A percentile compares a stretch with the other conserved stretches of the same genome.
phyloP scores from a whole-genome alignment of 116 monocot genomes.

The Papilionanthe hybrid region DNA sequence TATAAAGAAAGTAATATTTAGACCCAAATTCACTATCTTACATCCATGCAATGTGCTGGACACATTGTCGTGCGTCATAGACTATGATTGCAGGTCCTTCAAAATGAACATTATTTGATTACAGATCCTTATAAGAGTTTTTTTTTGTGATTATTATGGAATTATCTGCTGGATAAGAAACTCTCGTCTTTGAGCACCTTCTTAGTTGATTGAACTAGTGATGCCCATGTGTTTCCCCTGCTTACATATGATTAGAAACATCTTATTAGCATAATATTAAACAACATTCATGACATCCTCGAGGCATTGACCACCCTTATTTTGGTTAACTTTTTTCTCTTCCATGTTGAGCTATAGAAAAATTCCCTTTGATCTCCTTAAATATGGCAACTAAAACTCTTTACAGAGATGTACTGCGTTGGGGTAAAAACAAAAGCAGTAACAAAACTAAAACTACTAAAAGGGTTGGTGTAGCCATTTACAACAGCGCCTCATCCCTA shows the following conservation, averaged over 20 bases:
- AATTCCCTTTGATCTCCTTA: too few species aligned
- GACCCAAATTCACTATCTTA: too few species aligned
- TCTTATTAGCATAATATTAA: background rate
- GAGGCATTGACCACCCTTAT: background rate
- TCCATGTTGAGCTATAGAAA: background rate
- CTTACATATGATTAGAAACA: background rate
- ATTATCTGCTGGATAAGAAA: background rate
- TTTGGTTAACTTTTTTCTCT: background rate
- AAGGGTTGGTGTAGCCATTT: conserved; percentile 84
- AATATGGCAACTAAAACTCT: background rate
- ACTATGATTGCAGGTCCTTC: background rate
- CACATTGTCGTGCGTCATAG: too few species aligned
- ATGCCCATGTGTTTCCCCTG: background rate
- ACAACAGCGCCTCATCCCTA: conserved; percentile 91
- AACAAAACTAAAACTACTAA: conserved; percentile 81
- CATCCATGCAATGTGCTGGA: too few species aligned
- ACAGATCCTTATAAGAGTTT: background rate
- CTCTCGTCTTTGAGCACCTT: background rate
- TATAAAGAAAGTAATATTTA: too few species aligned
- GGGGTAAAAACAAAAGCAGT: conserved; percentile 87
- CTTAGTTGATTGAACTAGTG: background rate
- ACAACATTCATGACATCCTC: background rate
- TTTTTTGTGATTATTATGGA: background rate
- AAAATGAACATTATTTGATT: background rate
- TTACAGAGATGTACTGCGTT: conserved; percentile 79